Conservation (phyloP, 139 green algal species). For the Coelastrella sp. region DNA sequence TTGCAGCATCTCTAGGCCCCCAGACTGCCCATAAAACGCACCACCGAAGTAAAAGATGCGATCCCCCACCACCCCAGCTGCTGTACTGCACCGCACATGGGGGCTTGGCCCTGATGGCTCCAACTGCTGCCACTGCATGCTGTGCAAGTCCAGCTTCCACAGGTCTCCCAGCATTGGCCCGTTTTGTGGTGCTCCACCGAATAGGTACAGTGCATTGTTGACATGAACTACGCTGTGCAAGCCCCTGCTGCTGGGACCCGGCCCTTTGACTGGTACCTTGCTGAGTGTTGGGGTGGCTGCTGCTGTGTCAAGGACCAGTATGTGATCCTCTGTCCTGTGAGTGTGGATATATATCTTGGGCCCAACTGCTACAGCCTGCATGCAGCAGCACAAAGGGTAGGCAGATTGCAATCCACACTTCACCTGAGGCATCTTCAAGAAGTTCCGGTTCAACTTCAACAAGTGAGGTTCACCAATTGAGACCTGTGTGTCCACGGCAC, state of each 20-base stretch:
- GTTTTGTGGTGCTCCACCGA: constrained; percentile 59
- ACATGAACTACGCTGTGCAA: constrained; percentile 60
- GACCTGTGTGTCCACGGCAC: too few relatives aligned
- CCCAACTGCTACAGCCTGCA: constrained; percentile 39
- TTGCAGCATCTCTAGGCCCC: constrained; percentile 50
- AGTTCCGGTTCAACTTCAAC: not conserved
- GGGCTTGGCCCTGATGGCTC: constrained; percentile 35
- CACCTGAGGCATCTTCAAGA: not conserved
- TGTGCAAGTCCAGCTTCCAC: constrained; percentile 49
- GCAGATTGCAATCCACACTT: not conserved
- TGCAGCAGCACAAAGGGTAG: not conserved
- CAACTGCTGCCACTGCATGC: constrained; percentile 51
- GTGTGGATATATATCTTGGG: constrained; percentile 62
- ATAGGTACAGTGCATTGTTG: constrained; percentile 45
- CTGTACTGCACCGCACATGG: constrained; percentile 53
- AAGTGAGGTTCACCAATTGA: not conserved
- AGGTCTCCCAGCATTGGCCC: constrained; percentile 63
- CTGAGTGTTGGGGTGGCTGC: not conserved
- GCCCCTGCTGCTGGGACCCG: constrained; percentile 51
- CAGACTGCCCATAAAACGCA: constrained; percentile 56
- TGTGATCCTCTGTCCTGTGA: constrained; percentile 52
- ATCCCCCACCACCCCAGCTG: constrained; percentile 30
- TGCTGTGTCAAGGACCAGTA: constrained; percentile 57
- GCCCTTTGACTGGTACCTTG: constrained; percentile 29
- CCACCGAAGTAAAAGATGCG: constrained; percentile 53